These are phyloP conservation scores for Globisporangium irregulare DNA, from an alignment of 352 stramenopile genomes.

Conservation along the genomic window DNA sequence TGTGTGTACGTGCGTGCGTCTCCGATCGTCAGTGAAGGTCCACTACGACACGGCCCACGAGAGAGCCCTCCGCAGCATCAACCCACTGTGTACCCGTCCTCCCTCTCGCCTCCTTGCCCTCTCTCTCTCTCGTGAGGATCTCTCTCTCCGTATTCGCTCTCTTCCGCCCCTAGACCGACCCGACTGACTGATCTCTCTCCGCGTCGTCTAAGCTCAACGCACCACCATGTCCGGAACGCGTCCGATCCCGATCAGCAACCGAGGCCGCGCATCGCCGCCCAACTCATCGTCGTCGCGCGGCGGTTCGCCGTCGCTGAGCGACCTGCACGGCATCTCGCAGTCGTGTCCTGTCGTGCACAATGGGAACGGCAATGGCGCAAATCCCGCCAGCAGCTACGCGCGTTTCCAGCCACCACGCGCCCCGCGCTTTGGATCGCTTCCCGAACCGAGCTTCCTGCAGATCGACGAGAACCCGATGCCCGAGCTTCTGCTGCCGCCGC, in stretches of 20 bases:
- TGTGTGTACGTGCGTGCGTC: background rate
- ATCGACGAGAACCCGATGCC: constrained; percentile 45
- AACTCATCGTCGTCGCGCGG: constrained; percentile 16
- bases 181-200: background rate
- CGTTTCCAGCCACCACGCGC: constrained; percentile 46
- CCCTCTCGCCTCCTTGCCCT: background rate
- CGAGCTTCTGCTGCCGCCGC: constrained; percentile 53
- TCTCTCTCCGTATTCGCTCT: background rate
- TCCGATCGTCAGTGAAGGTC: constrained; percentile 2
- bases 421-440: constrained; percentile 58
- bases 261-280: constrained; percentile 15
- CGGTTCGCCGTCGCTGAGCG: constrained; percentile 20
- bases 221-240: constrained; percentile 11
- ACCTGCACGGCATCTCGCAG: constrained; percentile 39
- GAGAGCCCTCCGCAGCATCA: too few species aligned
- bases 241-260: constrained; percentile 19
- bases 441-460: constrained; percentile 56
- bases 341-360: constrained; percentile 61
- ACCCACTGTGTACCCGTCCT: background rate
- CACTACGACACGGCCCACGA: background rate
- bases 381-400: constrained; percentile 16
- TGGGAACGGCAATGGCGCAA: constrained; percentile 21
- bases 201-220: background rate
- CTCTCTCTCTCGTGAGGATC: constrained; percentile 1
- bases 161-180: background rate